These are phyloP conservation scores for Pleurostoma richardsiae DNA, from an alignment of 2,329 filamentous ascomycete species.

Conservation along the genomic window DNA sequence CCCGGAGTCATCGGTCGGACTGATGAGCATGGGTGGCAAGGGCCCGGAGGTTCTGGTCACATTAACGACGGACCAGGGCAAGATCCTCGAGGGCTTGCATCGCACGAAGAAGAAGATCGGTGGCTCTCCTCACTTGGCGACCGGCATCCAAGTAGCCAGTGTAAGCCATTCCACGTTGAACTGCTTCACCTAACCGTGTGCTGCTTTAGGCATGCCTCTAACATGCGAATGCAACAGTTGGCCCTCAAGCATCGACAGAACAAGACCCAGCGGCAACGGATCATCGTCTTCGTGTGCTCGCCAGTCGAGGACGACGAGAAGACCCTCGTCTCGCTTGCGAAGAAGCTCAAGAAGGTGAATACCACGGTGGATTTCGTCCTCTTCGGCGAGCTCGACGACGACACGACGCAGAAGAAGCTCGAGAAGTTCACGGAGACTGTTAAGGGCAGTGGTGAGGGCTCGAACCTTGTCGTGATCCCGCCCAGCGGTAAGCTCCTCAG, in stretches of 20 bases:
- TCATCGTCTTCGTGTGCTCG: conserved; percentile 95
- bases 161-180: conserved; percentile 54
- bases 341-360: conserved; percentile 98
- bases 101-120: conserved; percentile 87
- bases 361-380: conserved; percentile 91
- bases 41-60: conserved; percentile 97
- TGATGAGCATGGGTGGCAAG: conserved; percentile 98
- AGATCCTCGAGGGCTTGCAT: conserved; percentile 88
- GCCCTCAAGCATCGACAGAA: conserved; percentile 97
- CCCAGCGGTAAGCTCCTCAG: conserved; percentile 89
- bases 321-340: conserved; percentile 80
- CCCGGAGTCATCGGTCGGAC: conserved; percentile 91
- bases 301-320: conserved; percentile 87
- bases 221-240: conserved; percentile 51
- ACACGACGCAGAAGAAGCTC: conserved; percentile 86
- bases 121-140: conserved; percentile 82
- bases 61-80: conserved; percentile 91
- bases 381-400: conserved; percentile 89
- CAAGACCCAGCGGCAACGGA: conserved; percentile 92
- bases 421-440: conserved; percentile 90
- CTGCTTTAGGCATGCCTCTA: neutral
- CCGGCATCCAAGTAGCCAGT: conserved; percentile 89
- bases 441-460: conserved; percentile 78
- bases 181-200: conserved; percentile 6
- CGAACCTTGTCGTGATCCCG: conserved; percentile 83